Evolutionary conservation across 2,329 filamentous ascomycete species (phyloP).

Genomic region (Tolypocladium ovalisporum): DNA sequence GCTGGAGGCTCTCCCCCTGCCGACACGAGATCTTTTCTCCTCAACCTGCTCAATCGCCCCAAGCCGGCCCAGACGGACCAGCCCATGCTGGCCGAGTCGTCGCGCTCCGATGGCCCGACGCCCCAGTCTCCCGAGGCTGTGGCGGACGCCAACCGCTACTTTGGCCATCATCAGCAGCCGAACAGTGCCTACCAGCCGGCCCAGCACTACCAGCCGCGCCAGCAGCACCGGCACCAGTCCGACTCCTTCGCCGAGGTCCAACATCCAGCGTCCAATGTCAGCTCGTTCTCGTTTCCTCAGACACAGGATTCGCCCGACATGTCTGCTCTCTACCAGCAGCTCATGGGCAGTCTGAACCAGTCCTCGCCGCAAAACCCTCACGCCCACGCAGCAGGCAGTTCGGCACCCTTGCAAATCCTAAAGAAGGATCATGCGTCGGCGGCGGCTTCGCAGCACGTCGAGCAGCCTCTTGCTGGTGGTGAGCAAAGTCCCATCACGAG

Average conservation of each 20-base stretch:
- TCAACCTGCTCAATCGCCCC: conserved; percentile 74
- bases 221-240: conserved; percentile 4
- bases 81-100: conserved; percentile 28
- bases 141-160: conserved; percentile 16
- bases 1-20: conserved; percentile 42
- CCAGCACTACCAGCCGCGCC: conserved; percentile 14
- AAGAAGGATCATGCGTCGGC: conserved; percentile 37
- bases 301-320: conserved; percentile 27
- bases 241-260: conserved; percentile 15
- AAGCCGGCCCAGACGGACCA: conserved; percentile 53
- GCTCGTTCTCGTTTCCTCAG: conserved; percentile 13
- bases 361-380: conserved; percentile 29
- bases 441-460: conserved; percentile 23
- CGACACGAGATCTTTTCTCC: conserved; percentile 74
- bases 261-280: conserved; percentile 11
- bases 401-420: conserved; percentile 34
- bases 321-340: conserved; percentile 24
- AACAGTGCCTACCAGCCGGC: conserved; percentile 13
- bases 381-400: conserved; percentile 22
- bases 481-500: conserved; percentile 33
- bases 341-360: conserved; percentile 24
- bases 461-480: conserved; percentile 26
- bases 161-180: conserved; percentile 18
- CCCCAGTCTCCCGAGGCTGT: conserved; percentile 29
- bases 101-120: conserved; percentile 31